phyloP scores from a whole-genome alignment of 176 grass and related monocot species.

The Echinochloa phyllopogon region DNA sequence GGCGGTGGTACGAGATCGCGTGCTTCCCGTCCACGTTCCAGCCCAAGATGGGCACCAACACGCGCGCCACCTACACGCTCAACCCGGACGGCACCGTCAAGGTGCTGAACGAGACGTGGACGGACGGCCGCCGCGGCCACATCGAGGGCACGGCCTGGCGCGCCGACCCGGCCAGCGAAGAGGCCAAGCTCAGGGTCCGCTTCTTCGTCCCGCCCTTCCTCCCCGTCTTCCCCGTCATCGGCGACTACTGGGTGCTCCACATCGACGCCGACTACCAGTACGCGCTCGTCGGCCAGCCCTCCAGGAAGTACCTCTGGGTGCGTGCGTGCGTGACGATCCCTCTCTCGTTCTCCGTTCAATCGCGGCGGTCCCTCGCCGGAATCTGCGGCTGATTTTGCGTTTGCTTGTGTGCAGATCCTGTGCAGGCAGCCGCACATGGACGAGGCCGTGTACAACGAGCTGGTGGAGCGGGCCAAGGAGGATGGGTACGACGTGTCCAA shows the following conservation, averaged over 20 bases:
- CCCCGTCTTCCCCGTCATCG: constrained; percentile 73
- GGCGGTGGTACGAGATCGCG: constrained; percentile 84
- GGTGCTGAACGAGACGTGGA: constrained; percentile 91
- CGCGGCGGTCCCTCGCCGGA: too few species aligned
- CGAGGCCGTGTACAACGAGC: constrained; percentile 52
- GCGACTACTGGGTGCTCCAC: constrained; percentile 95
- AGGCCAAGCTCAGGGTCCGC: constrained; percentile 81
- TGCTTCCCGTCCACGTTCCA: constrained; percentile 76
- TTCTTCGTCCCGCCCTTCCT: constrained; percentile 85
- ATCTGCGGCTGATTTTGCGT: background rate
- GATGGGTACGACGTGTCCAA: constrained; percentile 69
- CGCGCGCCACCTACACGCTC: constrained; percentile 72
- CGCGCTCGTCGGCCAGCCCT: constrained; percentile 86
- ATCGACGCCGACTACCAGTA: constrained; percentile 68
- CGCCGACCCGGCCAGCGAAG: constrained; percentile 55
- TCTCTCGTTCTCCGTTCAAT: background rate
- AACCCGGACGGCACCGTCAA: constrained; percentile 51
- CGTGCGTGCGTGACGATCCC: background rate
- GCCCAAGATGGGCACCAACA: constrained; percentile 71
- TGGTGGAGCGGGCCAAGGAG: constrained; percentile 66
- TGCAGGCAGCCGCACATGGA: constrained; percentile 73
- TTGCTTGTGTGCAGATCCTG: constrained; percentile 51
- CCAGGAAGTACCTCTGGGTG: constrained; percentile 89
- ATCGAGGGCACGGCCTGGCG: constrained; percentile 72
- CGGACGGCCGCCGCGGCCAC: constrained; percentile 62